A percentile compares a stretch with the other conserved stretches of the same genome.
These are phyloP conservation scores for Warburgia ugandensis DNA, from an alignment of 164 flowering plant genomes.

Conservation along the genomic window DNA sequence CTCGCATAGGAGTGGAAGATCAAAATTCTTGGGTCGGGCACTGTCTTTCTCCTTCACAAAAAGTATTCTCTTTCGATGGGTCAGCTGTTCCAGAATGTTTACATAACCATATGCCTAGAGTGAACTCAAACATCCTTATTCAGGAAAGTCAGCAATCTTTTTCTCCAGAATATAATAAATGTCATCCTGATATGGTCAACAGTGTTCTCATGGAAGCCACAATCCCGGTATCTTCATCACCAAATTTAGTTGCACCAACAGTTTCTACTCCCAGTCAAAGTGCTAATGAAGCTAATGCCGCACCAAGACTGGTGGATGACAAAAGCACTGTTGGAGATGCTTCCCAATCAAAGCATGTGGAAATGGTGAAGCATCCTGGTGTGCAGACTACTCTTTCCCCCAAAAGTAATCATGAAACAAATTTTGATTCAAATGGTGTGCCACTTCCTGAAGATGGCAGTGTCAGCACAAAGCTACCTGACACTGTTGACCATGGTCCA, in stretches of 20 bases:
- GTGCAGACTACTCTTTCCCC: constrained; percentile 9
- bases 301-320: constrained; percentile 14
- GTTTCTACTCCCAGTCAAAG: constrained; percentile 12
- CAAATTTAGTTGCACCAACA: constrained; percentile 7
- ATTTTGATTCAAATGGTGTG: constrained; percentile 15
- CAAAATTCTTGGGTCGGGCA: constrained; percentile 41
- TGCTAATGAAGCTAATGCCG: constrained; percentile 13
- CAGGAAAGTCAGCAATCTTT: constrained; percentile 24
- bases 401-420: constrained; percentile 10
- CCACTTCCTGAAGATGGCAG: constrained; percentile 19
- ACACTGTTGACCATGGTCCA: constrained; percentile 13
- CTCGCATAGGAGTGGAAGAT: constrained; percentile 38
- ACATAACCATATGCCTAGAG: constrained; percentile 26
- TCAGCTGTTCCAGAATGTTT: constrained; percentile 35
- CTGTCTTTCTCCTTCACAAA: constrained; percentile 22
- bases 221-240: constrained; percentile 18
- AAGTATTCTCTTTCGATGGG: constrained; percentile 43
- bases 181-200: constrained; percentile 21
- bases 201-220: constrained; percentile 17
- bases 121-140: constrained; percentile 22
- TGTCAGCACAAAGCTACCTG: constrained; percentile 15
- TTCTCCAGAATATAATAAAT: constrained; percentile 22
- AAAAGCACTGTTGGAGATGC: constrained; percentile 17
- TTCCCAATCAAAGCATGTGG: constrained; percentile 11
- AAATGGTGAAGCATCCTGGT: constrained; percentile 14